phyloP scores from a whole-genome alignment of 768 basidiomycete genomes.

The Rhodotorula paludigena region DNA sequence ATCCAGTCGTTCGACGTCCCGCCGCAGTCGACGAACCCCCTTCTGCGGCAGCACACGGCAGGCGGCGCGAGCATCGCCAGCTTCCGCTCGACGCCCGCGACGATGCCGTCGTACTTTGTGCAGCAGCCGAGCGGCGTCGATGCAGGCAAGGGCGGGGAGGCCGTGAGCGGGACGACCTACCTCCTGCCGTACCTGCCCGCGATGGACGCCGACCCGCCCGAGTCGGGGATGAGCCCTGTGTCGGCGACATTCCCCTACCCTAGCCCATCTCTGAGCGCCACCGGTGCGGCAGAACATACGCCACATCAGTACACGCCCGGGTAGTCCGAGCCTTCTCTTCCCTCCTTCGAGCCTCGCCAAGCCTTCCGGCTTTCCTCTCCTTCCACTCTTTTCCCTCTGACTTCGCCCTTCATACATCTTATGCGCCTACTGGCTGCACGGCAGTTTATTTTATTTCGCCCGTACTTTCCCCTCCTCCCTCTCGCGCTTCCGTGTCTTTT shows the following conservation, averaged over 20 bases:
- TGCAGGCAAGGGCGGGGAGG: neutral
- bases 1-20: slow-evolving; percentile 35
- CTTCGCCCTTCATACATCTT: too few species aligned
- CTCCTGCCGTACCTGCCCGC: slow-evolving; percentile 9
- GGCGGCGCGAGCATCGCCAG: slow-evolving; percentile 18
- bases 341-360: too few species aligned
- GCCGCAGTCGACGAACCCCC: slow-evolving; percentile 16
- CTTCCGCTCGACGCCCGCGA: slow-evolving; percentile 26
- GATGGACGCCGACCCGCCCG: slow-evolving; percentile 3
- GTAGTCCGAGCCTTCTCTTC: too few species aligned
- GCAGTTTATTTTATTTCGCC: neutral
- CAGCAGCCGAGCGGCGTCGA: neutral
- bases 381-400: neutral
- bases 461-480: neutral
- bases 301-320: neutral
- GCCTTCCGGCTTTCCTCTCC: neutral
- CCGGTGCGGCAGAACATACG: neutral
- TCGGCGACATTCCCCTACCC: slow-evolving; percentile 8
- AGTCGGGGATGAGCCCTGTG: neutral
- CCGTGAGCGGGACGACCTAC: neutral
- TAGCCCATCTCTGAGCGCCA: neutral
- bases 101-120: slow-evolving; percentile 30
- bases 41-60: neutral
- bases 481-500: neutral
- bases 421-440: neutral